These are phyloP conservation scores for Firmiana major DNA, from an alignment of 345 rosid species.

Conservation along the genomic window DNA sequence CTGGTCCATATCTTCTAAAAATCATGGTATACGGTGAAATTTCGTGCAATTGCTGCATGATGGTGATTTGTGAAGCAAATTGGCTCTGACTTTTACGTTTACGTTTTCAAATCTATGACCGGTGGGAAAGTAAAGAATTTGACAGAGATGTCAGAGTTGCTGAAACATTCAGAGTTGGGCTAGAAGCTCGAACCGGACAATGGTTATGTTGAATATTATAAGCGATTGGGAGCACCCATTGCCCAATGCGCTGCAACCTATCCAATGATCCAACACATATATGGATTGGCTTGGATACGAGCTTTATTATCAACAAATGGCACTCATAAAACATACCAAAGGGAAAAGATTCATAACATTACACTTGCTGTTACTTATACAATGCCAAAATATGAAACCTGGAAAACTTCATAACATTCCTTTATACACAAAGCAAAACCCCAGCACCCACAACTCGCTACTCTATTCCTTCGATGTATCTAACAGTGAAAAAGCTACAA, in stretches of 20 bases:
- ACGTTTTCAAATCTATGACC: not conserved
- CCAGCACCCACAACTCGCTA: constrained; percentile 16
- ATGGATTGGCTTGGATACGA: too few species aligned
- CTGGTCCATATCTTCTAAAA: constrained; percentile 19
- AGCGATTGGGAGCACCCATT: too few species aligned
- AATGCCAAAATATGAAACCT: constrained; percentile 7
- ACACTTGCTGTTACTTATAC: not conserved
- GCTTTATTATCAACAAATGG: not conserved
- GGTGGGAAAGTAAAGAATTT: not conserved
- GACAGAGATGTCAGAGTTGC: not conserved
- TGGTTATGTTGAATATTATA: too few species aligned
- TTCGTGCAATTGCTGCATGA: not conserved
- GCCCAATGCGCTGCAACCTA: too few species aligned
- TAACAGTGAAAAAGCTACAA: constrained; percentile 8
- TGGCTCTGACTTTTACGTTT: not conserved
- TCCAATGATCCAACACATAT: too few species aligned
- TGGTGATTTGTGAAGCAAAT: not conserved
- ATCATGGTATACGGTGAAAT: not conserved
- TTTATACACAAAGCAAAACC: constrained; percentile 21
- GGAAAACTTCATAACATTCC: constrained; percentile 17
- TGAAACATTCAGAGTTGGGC: not conserved
- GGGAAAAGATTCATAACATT: not conserved
- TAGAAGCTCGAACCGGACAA: too few species aligned
- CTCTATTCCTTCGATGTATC: not conserved
- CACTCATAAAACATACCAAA: not conserved